Evolutionary conservation across 2,329 filamentous ascomycete species (phyloP).

Genomic region (Cladosporium velox): DNA sequence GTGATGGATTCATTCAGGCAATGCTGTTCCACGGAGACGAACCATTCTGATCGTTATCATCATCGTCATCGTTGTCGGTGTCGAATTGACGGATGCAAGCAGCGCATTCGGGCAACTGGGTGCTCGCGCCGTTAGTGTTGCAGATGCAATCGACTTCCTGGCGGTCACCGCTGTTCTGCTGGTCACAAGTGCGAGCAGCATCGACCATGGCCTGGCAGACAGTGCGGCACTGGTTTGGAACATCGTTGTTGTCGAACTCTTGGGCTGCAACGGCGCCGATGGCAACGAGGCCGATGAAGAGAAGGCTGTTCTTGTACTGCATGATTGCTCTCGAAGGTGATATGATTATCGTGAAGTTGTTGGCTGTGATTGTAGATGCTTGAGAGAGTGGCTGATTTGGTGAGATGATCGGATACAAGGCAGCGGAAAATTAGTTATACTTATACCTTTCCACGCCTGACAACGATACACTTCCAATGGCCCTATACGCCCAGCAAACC

Average conservation of each 20-base stretch:
- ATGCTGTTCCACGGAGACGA: background rate
- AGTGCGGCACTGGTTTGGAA: constrained; percentile 34
- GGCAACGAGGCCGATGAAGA: constrained; percentile 20
- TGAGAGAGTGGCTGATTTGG: background rate
- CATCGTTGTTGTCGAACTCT: constrained; percentile 37
- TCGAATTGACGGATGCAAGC: constrained; percentile 36
- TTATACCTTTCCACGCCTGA: background rate
- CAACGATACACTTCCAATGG: constrained; percentile 9
- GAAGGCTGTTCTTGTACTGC: constrained; percentile 13
- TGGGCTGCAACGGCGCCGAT: constrained; percentile 28
- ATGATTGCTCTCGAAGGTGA: constrained; percentile 1
- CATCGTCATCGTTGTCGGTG: constrained; percentile 32
- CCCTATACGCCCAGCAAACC: constrained; percentile 10
- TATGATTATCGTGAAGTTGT: background rate
- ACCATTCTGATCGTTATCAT: constrained; percentile 26
- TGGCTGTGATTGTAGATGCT: background rate
- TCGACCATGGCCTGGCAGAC: constrained; percentile 28
- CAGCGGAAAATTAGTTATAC: background rate
- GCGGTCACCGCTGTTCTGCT: constrained; percentile 11
- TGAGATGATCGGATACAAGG: background rate
- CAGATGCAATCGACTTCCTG: constrained; percentile 34
- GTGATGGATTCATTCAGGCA: background rate
- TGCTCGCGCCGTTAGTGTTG: constrained; percentile 31
- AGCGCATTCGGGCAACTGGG: constrained; percentile 35
- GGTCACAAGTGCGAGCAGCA: constrained; percentile 26